Base-by-base conservation (phyloP, 2,329 filamentous ascomycete species). In the Aureobasidium lini region DNA sequence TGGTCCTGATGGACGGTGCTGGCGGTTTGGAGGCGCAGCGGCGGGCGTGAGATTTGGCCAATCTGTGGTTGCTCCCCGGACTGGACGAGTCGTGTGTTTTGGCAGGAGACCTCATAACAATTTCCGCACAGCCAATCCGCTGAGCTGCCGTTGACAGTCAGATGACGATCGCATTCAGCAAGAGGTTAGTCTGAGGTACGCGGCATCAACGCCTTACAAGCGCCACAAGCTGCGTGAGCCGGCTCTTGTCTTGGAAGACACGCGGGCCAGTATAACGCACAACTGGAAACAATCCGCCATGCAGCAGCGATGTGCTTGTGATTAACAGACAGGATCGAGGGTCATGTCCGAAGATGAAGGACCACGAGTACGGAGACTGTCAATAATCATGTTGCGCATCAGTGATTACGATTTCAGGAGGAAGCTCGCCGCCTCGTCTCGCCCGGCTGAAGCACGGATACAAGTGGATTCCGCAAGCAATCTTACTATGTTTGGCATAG, bases 401-500 rank as follows among this genome's bases (percentile, higher is more conserved):
- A 43, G 23, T 57, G 53, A 57, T 47, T 39, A 10, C 8, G 9
- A 57, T 29, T 23, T 57, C 53, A 57, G 53, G 53, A 47, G 53
- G 32, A 39, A 16, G 32, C 29, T 3, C n/a, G 37, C 10, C 10
- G 42, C 42, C 53, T 57, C 18, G 42, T 57, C 53, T 57, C 53
- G 54, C 43, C 40, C 54, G 44, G 54, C 9, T 58, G 54, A 58
- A 10, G 49, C 28, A n/a, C 54, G 54, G 54, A 16, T 34, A 10
- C 42, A 42, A n/a, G 54, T 47, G 43, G 54, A 15, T 43, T 15
- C 6, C 32, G 13, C 11, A 5, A 11, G 7, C 15, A 16, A 49
- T 58, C 44, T 58, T 58, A 58, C 54, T 58, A 58, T 58, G 34
- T 49, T 48, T 58, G 54, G 54, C 44, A 47, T 49, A 34, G 15